Conservation (phyloP, 2,329 filamentous ascomycete species). For the Talaromyces sp. region DNA sequence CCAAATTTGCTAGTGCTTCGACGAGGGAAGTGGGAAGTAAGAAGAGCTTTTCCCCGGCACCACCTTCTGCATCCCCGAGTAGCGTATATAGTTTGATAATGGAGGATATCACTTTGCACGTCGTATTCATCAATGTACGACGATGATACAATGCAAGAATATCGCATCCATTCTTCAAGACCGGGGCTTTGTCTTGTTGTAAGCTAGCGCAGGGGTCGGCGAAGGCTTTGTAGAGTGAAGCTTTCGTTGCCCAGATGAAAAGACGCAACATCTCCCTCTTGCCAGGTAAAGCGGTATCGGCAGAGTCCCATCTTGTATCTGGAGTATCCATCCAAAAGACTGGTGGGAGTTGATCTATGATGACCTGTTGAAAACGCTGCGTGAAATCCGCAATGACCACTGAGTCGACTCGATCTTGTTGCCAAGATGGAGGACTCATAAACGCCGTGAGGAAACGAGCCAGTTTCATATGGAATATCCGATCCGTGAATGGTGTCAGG, state of each 20-base stretch:
- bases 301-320: slow-evolving; percentile 14
- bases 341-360: slow-evolving; percentile 16
- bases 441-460: slow-evolving; percentile 19
- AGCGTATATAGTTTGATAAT: slow-evolving; percentile 13
- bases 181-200: slow-evolving; percentile 4
- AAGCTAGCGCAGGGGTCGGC: slow-evolving; percentile 18
- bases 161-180: slow-evolving; percentile 7
- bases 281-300: slow-evolving; percentile 2
- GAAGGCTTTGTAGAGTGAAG: slow-evolving; percentile 17
- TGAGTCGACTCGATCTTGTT: slow-evolving; percentile 12
- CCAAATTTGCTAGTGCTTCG: slow-evolving; percentile 13
- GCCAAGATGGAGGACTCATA: slow-evolving; percentile 21
- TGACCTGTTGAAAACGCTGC: slow-evolving; percentile 18
- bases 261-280: slow-evolving; percentile 16
- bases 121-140: slow-evolving; percentile 14
- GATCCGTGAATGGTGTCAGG: slow-evolving; percentile 21
- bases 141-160: slow-evolving; percentile 17
- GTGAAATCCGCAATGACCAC: slow-evolving; percentile 16
- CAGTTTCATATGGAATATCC: slow-evolving; percentile 18
- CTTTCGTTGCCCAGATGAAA: slow-evolving; percentile 12
- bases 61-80: slow-evolving; percentile 9
- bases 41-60: slow-evolving; percentile 11
- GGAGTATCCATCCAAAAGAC: slow-evolving; percentile 14
- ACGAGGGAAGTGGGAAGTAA: slow-evolving; percentile 11
- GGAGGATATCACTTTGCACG: slow-evolving; percentile 13